Percentiles rank a stretch among this genome's conserved stretches.
Evolutionary conservation across 148 eudicot species (phyloP).

Genomic region (Selenicereus undatus): DNA sequence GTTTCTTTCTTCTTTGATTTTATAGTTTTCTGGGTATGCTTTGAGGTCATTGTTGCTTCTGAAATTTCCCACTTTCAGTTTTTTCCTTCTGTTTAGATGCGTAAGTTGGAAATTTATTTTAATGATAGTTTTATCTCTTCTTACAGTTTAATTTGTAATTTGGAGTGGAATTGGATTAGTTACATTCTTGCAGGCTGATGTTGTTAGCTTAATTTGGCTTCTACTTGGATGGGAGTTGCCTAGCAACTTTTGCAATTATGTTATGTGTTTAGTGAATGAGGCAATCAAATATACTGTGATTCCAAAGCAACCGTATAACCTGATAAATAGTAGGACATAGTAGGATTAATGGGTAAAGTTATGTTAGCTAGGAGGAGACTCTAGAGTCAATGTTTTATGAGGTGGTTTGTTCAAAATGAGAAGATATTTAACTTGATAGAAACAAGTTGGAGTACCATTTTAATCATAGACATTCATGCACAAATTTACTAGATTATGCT

Average conservation of each 20-base stretch:
- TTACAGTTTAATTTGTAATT: not conserved
- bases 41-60: not conserved
- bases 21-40: not conserved
- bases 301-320: not conserved
- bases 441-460: not conserved
- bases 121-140: not conserved
- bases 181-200: not conserved
- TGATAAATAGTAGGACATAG: not conserved
- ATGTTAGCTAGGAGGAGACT: not conserved
- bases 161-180: not conserved
- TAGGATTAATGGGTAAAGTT: not conserved
- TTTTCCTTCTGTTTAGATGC: not conserved
- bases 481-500: not conserved
- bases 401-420: not conserved
- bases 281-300: not conserved
- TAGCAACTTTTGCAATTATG: no score
- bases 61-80: not conserved
- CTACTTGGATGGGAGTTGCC: no score
- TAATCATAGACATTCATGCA: not conserved
- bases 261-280: not conserved
- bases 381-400: not conserved
- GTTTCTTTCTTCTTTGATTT: not conserved
- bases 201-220: not conserved
- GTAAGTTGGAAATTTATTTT: not conserved
- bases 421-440: not conserved